Evolutionary conservation across 805 yeast genomes (phyloP).

Genomic region (Candida saitoana): DNA sequence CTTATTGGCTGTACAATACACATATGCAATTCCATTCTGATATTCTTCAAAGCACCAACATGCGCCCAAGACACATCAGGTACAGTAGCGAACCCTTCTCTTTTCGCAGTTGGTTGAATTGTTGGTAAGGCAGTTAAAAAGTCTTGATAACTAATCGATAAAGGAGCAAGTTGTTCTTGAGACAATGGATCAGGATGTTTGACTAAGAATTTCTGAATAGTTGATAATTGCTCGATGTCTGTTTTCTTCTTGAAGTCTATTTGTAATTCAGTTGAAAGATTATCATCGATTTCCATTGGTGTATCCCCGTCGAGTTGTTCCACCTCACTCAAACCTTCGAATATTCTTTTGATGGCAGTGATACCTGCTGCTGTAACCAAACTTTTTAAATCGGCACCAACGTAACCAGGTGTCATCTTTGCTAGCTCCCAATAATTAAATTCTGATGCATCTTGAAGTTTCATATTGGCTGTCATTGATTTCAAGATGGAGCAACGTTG

Average conservation of each 20-base stretch:
- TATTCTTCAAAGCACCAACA: slow-evolving; percentile 81
- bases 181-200: slow-evolving; percentile 80
- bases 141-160: slow-evolving; percentile 74
- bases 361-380: slow-evolving; percentile 94
- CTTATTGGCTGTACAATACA: slow-evolving; percentile 96
- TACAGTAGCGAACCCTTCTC: slow-evolving; percentile 98
- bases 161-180: slow-evolving; percentile 66
- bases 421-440: slow-evolving; percentile 74
- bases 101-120: slow-evolving; percentile 93
- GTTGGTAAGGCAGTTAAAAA: slow-evolving; percentile 83
- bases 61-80: slow-evolving; percentile 96
- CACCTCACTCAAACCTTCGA: slow-evolving; percentile 50
- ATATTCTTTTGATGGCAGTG: slow-evolving; percentile 87
- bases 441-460: slow-evolving; percentile 52
- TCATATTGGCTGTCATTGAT: slow-evolving; percentile 65
- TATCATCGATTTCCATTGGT: slow-evolving; percentile 34
- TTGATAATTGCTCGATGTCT: slow-evolving; percentile 43
- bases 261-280: slow-evolving; percentile 9
- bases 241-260: slow-evolving; percentile 31
- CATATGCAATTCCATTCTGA: slow-evolving; percentile 89
- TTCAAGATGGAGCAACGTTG: slow-evolving; percentile 72
- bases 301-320: slow-evolving; percentile 25
- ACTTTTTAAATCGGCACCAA: slow-evolving; percentile 95
- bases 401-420: slow-evolving; percentile 93
- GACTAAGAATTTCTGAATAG: slow-evolving; percentile 67